Conservation (phyloP, 345 rosid species). For the Eucalyptus curtisii region DNA sequence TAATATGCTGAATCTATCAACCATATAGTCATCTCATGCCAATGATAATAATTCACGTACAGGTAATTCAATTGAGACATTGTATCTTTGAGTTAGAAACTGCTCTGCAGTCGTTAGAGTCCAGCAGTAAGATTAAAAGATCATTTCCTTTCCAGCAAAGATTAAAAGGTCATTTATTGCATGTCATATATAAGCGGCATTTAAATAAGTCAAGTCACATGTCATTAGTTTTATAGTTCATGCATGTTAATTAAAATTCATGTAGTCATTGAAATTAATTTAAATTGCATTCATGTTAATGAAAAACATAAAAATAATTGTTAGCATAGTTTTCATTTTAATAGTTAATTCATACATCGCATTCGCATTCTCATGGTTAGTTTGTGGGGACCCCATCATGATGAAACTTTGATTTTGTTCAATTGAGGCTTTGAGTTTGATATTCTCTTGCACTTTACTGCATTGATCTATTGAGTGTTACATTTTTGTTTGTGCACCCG, state of each 20-base stretch:
- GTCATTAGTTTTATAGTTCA: not conserved
- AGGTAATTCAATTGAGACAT: not conserved
- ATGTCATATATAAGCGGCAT: not conserved
- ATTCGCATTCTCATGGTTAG: not conserved
- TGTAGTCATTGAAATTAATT: not conserved
- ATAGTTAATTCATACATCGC: not conserved
- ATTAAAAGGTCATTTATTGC: not conserved
- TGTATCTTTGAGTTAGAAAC: not conserved
- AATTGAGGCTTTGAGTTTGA: not conserved
- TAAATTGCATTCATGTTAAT: not conserved
- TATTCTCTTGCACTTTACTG: not conserved
- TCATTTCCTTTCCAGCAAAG: not conserved
- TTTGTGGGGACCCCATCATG: not conserved
- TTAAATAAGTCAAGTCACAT: not conserved
- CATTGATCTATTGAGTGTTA: not conserved
- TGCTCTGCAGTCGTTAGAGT: not conserved
- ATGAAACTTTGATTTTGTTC: not conserved
- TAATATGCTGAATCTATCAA: not conserved
- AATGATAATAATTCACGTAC: not conserved
- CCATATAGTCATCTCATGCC: not conserved
- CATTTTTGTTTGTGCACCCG: not conserved
- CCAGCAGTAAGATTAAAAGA: not conserved
- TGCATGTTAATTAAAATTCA: not conserved
- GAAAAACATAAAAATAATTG: too few species aligned
- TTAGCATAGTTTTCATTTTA: not conserved